Base-by-base conservation (phyloP, 345 rosid genomes). In the Aegle marmelos region DNA sequence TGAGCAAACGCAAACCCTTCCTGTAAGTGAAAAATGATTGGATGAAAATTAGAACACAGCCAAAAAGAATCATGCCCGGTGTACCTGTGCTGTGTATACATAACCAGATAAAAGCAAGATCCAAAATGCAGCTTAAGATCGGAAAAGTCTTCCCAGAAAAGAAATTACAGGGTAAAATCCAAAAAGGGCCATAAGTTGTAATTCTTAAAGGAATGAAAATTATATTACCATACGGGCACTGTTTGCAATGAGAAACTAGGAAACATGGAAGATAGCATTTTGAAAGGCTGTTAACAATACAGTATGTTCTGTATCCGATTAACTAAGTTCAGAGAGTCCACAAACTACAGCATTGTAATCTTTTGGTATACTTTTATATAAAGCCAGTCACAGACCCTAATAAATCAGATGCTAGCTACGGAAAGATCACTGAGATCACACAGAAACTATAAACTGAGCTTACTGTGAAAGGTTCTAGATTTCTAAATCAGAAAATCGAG, bases 1-100 rank as follows among this genome's bases (percentile, higher is more conserved):
- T 97, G 99, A 62, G 98, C 94, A 91, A 97, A 97, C 72, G 99
- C 98, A 86, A 94, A 94, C 59, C 98, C 98, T 93, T 97, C 99
- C 98, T 97, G 91, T 78, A 88, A 74, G 41, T 11, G 7, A 50
- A 36, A 19, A 25, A 10, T 45, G 9, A 69, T 75, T 25, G 71
- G 48, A 75, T 70, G 53, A 65, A 76, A 79, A 8, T n/a, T n/a
- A 36, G 21, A 24, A n/a, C 22, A 27, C 8, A 50, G 33, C 17
- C 37, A 63, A 50, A 31, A 13, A 67, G 19, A 60, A 48, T 21
- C 8, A 11, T 41, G 9, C 24, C n/a, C n/a, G 11, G 22, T 36
- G 22, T 61, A 16, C 11, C 1, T 41, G 2, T 1, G 13, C 9
- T 6, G 27, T 19, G 41, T 4, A 77, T 13, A 22, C 33, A 25